Base-by-base conservation (phyloP, 1,139 yeast genomes). In the Zhuliangozyma blackwelliae region DNA sequence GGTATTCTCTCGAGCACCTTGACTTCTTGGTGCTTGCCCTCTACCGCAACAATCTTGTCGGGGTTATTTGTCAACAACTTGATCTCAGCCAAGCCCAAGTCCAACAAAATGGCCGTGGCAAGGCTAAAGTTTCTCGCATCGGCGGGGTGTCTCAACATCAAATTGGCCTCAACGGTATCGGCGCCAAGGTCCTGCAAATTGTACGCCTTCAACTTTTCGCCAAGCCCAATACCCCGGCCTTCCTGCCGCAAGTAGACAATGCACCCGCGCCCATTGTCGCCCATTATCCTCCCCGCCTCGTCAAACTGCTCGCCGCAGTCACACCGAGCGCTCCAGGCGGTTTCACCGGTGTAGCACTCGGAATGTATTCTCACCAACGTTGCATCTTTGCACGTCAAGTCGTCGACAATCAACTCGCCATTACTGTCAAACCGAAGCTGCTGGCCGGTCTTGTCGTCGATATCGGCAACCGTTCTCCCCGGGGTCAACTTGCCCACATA, bases 251-350 rank as follows among this genome's bases (percentile, higher is more conserved):
- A 68, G 58, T 94, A 94, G 1, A 94, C 97, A 40, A 94, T 89
- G 49, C 96, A 92, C 21, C 98, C 98, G 49, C 80, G 84, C 11
- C 96, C 97, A 32, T 71, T 72, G 37, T 74, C 67, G 5, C 96
- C 95, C 90, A 94, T 92, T 32, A 86, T 64, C 44, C 95, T 74
- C 7, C 97, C 98, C 1, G 98, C 97, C 60, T 94, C 97, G 60
- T 92, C 97, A 50, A 94, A 86, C 66, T 94, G 98, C 61, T 94
- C 98, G 10, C 98, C 99, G 63, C 99, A 94, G 61, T 94, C 98
- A 61, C 98, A 94, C 38, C 99, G 75, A 2, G 98, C 97, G 41
- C 94, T 81, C 97, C 98, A 94, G 10, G 97, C 97, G 1, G 97
- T 92, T 58, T 94, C 99, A 7, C 98, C 98, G 0, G 99, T 94